Conservation (phyloP, 139 green algal species). For the Haematococcus lacustris region DNA sequence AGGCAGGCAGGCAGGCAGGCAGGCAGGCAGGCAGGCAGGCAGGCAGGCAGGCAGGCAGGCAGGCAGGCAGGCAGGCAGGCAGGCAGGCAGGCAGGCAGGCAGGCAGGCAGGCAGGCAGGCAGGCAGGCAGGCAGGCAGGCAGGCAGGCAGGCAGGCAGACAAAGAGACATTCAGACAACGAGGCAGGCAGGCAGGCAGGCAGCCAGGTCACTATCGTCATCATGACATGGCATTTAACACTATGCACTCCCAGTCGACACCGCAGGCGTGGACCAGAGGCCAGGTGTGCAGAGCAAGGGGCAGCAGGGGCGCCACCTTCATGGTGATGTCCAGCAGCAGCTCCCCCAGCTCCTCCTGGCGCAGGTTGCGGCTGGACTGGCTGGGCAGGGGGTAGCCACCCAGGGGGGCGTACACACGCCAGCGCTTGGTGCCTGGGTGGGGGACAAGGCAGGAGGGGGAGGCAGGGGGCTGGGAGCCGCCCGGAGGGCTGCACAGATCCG, state of each 20-base stretch:
- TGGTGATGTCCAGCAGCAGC: slow-evolving; percentile 52
- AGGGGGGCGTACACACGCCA: slow-evolving; percentile 60
- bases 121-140: too few relatives aligned
- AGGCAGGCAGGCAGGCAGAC: too few relatives aligned
- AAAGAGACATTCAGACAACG: too few relatives aligned
- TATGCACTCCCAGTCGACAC: not conserved
- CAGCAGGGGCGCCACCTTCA: slow-evolving; percentile 67
- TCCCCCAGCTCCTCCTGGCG: slow-evolving; percentile 32
- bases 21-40: too few relatives aligned
- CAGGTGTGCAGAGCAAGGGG: not conserved
- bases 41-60: too few relatives aligned
- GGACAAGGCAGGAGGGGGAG: not conserved
- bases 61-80: too few relatives aligned
- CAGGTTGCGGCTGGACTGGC: slow-evolving; percentile 39
- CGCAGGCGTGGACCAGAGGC: not conserved
- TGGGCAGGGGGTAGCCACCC: slow-evolving; percentile 44
- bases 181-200: too few relatives aligned
- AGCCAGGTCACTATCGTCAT: too few relatives aligned
- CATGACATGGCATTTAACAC: not conserved
- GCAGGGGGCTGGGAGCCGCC: not conserved
- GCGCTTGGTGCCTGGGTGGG: slow-evolving; percentile 49
- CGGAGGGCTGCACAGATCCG: not conserved
- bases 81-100: too few relatives aligned
- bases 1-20: too few relatives aligned
- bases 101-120: too few relatives aligned